Percentiles rank a stretch among this genome's conserved stretches.
Evolutionary conservation across 257 asterid species (phyloP).

Genomic region (Solanum corneliomulleri): DNA sequence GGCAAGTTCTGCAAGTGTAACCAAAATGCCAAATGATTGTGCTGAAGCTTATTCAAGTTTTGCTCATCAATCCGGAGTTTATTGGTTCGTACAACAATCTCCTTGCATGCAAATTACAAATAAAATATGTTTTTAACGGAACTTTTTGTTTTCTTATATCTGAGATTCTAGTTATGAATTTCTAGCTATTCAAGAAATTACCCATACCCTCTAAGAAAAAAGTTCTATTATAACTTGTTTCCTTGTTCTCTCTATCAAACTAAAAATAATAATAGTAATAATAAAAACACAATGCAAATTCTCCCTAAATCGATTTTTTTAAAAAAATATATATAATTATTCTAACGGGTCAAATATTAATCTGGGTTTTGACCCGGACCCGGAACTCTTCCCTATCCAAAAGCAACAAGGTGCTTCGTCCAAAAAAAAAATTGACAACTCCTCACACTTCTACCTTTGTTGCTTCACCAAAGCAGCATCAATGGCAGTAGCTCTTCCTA

Average conservation of each 20-base stretch:
- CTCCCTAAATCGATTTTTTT: neutral
- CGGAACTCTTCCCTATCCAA: neutral
- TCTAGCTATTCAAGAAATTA: neutral
- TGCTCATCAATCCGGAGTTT: neutral
- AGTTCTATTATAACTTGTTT: too few relatives aligned
- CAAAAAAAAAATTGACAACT: neutral
- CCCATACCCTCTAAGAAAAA: neutral
- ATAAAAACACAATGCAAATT: neutral
- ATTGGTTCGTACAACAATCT: neutral
- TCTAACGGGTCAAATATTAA: neutral
- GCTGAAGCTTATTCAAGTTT: neutral
- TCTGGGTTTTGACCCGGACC: neutral
- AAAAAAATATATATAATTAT: neutral
- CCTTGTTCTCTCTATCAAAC: neutral
- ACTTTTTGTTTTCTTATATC: neutral
- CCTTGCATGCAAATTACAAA: neutral
- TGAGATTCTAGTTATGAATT: neutral
- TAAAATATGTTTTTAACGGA: neutral
- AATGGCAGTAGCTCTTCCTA: constrained; percentile 20
- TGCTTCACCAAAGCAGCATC: neutral
- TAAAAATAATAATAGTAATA: too few relatives aligned
- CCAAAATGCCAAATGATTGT: neutral
- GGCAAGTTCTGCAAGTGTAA: neutral
- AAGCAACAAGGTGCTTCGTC: neutral
- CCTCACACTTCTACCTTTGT: neutral